Evolutionary conservation across 1,284 basidiomycete species (phyloP).

Genomic region (Heliocybe sulcata): DNA sequence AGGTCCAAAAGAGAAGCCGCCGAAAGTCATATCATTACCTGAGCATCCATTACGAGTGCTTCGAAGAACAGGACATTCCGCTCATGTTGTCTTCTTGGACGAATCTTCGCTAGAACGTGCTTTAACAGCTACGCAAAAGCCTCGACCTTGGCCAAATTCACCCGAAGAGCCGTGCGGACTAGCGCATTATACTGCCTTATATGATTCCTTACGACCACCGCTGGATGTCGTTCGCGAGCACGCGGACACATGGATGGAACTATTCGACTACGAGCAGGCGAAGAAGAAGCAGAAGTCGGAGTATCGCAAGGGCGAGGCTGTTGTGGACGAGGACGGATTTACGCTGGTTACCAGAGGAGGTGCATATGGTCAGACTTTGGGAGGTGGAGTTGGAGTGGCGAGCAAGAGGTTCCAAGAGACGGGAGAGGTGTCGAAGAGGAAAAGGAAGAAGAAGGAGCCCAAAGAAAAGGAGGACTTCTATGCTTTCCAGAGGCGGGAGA

Average conservation of each 20-base stretch:
- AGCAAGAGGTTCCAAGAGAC: conserved; percentile 52
- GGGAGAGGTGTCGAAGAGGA: conserved; percentile 8
- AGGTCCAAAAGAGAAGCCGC: conserved; percentile 23
- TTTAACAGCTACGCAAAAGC: conserved; percentile 33
- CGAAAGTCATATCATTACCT: conserved; percentile 53
- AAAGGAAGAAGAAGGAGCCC: conserved; percentile 55
- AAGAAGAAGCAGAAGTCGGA: conserved; percentile 58
- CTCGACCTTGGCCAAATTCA: conserved; percentile 53
- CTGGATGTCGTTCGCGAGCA: conserved; percentile 65
- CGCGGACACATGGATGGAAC: conserved; percentile 69
- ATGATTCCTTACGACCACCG: conserved; percentile 63
- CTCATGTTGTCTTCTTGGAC: conserved; percentile 78
- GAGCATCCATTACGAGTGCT: conserved; percentile 44
- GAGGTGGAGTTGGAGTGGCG: conserved; percentile 74
- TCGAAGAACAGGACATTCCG: conserved; percentile 55
- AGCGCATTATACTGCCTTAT: conserved; percentile 57
- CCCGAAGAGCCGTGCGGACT: conserved; percentile 57
- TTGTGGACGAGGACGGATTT: conserved; percentile 90
- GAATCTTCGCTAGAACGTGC: conserved; percentile 61
- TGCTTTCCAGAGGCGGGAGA: conserved; percentile 83
- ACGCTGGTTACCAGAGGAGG: conserved; percentile 86
- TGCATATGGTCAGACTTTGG: conserved; percentile 79
- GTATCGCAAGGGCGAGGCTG: conserved; percentile 73
- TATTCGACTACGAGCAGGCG: conserved; percentile 67
- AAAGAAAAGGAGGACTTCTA: conserved; percentile 78